phyloP scores from a whole-genome alignment of 352 stramenopile genomes.

The Peronospora farinosa region DNA sequence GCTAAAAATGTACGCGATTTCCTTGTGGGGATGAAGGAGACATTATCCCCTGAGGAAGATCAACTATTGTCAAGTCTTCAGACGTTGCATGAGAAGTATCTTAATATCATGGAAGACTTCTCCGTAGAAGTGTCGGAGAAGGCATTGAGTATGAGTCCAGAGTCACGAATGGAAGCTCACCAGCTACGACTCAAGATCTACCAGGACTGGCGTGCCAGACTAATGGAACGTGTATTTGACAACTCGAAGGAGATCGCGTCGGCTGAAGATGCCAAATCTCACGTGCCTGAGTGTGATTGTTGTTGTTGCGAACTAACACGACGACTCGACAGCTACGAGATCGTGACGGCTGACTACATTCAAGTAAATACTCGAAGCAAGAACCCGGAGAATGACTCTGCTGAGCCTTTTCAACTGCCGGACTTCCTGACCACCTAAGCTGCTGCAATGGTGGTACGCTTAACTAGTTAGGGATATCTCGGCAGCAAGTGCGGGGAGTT shows the following conservation, averaged over 20 bases:
- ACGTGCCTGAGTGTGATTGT: conserved; percentile 37
- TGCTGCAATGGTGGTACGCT: conserved; percentile 8
- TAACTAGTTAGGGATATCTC: conserved; percentile 41
- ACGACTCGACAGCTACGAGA: conserved; percentile 48
- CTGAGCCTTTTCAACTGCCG: conserved; percentile 43
- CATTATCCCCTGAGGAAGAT: conserved; percentile 63
- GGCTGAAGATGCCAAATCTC: conserved; percentile 34
- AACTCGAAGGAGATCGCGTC: conserved; percentile 39
- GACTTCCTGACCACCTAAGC: conserved; percentile 46
- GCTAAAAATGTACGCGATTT: conserved; percentile 75
- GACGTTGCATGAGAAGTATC: conserved; percentile 58
- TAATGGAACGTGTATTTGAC: conserved; percentile 67
- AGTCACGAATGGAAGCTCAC: conserved; percentile 67
- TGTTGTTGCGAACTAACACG: conserved; percentile 50
- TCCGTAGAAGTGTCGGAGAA: conserved; percentile 42
- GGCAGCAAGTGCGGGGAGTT: conserved; percentile 18
- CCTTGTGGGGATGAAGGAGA: conserved; percentile 74
- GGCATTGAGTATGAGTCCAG: conserved; percentile 64
- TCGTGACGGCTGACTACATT: conserved; percentile 56
- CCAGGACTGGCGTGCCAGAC: conserved; percentile 70
- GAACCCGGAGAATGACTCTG: conserved; percentile 41
- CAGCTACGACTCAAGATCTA: conserved; percentile 75
- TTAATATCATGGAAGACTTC: conserved; percentile 69
- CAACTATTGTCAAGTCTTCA: conserved; percentile 57
- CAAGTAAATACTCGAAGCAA: conserved; percentile 46